Evolutionary conservation across 2,329 filamentous ascomycete species (phyloP), one percentile per base, ranked within the genome.

Genomic region (Penicillium sp.): DNA sequence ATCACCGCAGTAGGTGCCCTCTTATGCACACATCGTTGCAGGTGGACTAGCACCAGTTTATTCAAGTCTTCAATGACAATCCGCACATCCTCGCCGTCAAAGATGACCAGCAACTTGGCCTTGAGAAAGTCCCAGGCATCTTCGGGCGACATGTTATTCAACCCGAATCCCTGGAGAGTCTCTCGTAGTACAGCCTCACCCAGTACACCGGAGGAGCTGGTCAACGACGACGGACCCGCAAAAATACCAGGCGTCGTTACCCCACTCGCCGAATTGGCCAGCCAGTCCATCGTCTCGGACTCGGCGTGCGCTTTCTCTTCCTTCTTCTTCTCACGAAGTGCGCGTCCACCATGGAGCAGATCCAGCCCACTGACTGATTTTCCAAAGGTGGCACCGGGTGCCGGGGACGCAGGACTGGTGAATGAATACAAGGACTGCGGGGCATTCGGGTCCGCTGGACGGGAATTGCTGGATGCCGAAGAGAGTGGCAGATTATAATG

Each of bases 361-460:
- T 94, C 91, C 45, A 94, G 80, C 0, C 90, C 90, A 60, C 90
- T 94, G 71, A 95, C 90, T 3, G 89, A 90, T 77, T 95, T 96
- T 39, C 88, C 83, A 73, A 98, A 96, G 1, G 83, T 76, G 7
- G 79, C 82, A n/a, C 81, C 79, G 37, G 84, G 82, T 8, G 82
- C 83, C 4, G 87, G 86, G 2, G 87, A 88, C 3, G 86, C 83
- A 1, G 87, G 87, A 15, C 63, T 63, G 0, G 84, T 83, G 67
- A 90, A 90, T 0, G 83, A 87, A 71, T 89, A 89, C 4, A 89
- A 76, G 2, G 86, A 86, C 58, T 87, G 82, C 4, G 87, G 84
- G 31, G 85, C 84, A 64, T 81, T 85, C 6, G 86, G 84, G 69
- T 89, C 86, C 1, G 85, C 83, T 2, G 86, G 84, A 65, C 83